Percentiles rank a stretch among this genome's conserved stretches.
Conservation (phyloP, 108 stramenopile genomes). For the Skeletonema menzelii region DNA sequence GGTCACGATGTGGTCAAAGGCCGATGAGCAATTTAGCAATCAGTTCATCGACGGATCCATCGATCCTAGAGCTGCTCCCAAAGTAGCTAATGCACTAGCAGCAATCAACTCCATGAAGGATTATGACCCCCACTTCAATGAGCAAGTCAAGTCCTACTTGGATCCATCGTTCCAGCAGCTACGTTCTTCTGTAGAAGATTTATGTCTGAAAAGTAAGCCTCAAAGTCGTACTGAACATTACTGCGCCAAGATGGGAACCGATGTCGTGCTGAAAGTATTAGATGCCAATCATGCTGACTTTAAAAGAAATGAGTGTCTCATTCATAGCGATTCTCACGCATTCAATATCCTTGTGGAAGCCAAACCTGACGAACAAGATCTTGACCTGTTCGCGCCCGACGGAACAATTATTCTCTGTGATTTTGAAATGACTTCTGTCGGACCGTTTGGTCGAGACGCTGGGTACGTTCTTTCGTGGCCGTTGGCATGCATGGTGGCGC, state of each 20-base stretch:
- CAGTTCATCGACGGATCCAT: conserved; percentile 57
- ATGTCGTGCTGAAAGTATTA: conserved; percentile 17
- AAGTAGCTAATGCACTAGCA: conserved; percentile 49
- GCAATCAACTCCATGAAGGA: conserved; percentile 34
- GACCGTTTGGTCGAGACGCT: conserved; percentile 3
- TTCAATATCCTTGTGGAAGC: conserved; percentile 67
- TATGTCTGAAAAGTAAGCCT: neutral
- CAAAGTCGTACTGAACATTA: conserved; percentile 27
- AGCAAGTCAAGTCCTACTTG: conserved; percentile 23
- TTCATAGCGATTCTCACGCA: conserved; percentile 54
- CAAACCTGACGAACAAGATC: conserved; percentile 30
- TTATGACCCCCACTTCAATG: conserved; percentile 49
- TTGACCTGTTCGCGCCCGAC: conserved; percentile 30
- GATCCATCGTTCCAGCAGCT: conserved; percentile 4
- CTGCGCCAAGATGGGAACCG: conserved; percentile 7
- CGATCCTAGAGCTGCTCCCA: conserved; percentile 46
- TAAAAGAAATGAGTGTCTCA: conserved; percentile 29
- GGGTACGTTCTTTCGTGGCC: neutral
- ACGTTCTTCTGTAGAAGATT: conserved; percentile 2
- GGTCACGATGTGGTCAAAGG: conserved; percentile 51
- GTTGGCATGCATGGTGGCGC: conserved; percentile 6
- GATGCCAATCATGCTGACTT: conserved; percentile 18
- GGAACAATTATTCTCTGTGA: conserved; percentile 41
- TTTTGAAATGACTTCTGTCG: conserved; percentile 38
- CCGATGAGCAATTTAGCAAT: conserved; percentile 46